Conservation (phyloP, 2,329 filamentous ascomycete genomes). For the Aspergillus pseudoterreus region DNA sequence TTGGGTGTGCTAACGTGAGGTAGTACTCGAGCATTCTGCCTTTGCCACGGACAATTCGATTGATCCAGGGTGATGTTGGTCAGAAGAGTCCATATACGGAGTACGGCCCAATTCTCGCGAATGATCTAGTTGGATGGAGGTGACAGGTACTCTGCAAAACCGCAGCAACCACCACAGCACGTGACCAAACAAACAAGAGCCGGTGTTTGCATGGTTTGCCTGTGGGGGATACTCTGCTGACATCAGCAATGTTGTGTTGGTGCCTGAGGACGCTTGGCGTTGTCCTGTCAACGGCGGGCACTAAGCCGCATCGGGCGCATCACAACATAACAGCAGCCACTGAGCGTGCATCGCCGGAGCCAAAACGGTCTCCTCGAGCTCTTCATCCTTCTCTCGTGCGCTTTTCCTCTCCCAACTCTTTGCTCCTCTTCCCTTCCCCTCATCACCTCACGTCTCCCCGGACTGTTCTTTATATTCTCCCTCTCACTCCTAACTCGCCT, state of each 20-base stretch:
- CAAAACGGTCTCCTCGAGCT: slow-evolving; percentile 30
- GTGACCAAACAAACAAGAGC: background rate
- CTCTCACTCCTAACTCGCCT: background rate
- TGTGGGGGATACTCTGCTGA: slow-evolving; percentile 7
- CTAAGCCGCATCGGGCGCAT: slow-evolving; percentile 29
- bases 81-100: no score
- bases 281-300: slow-evolving; percentile 36
- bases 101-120: background rate
- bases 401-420: slow-evolving; percentile 10
- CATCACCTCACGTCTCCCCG: slow-evolving; percentile 3
- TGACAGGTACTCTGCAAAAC: background rate
- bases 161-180: background rate
- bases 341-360: slow-evolving; percentile 32
- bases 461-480: slow-evolving; percentile 12
- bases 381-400: slow-evolving; percentile 18
- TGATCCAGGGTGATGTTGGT: no score
- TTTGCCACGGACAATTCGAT: no score
- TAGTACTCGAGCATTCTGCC: no score
- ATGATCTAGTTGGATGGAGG: background rate
- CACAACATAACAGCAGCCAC: slow-evolving; percentile 40
- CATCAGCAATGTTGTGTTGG: slow-evolving; percentile 10
- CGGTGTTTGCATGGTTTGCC: slow-evolving; percentile 12
- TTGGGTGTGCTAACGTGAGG: no score
- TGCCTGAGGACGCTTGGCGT: slow-evolving; percentile 19
- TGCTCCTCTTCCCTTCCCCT: slow-evolving; percentile 12